Base-by-base conservation (phyloP, 2,329 filamentous ascomycete species). In the Annulohypoxylon truncatum region DNA sequence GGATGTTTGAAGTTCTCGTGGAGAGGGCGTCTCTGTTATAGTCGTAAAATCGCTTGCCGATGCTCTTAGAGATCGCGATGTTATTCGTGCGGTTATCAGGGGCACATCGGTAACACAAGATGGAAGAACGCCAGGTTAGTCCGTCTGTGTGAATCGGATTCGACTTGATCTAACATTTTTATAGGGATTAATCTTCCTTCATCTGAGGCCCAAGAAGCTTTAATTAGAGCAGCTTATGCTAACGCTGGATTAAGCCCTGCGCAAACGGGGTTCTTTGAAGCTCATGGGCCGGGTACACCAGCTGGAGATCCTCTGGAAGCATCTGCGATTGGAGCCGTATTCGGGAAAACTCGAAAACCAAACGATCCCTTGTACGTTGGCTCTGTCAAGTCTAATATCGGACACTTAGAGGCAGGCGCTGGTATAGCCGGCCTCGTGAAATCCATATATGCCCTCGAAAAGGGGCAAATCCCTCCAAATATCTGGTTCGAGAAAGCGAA, bases 21-120 rank as follows among this genome's bases (percentile, higher is more conserved):
- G 83, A 3, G 85, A 87, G 67, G 85, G 84, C 7, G 76, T 82
- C 24, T 82, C 76, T 0, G 76, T 80, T 20, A 66, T 87, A 9
- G 68, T 85, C 0, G 68, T 87, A 2, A 87, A 86, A 73, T 79
- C 76, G 1, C 74, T 87, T 2, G 77, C 77, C 4, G 78, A 81
- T 57, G 84, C 84, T 2, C 53, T 86, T 4, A 67, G 72, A 31
- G 83, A 82, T 61, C 79, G 80, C 10, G 81, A 86, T 71, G 77
- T 77, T 0, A 77, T 82, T 38, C 76, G 77, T 54, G 76, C 76
- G 20, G 75, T 82, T 1, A 77, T 84, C 33, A 77, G 79, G 26
- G 78, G 74, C 15, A 80, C 77, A 0, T 78, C 73, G 3, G 66
- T 79, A 18, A 83, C 81, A 63, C 73, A 80, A 60, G 83, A 86